Evolutionary conservation across 306 rosid species (phyloP).

Genomic region (Sicyos edulis): DNA sequence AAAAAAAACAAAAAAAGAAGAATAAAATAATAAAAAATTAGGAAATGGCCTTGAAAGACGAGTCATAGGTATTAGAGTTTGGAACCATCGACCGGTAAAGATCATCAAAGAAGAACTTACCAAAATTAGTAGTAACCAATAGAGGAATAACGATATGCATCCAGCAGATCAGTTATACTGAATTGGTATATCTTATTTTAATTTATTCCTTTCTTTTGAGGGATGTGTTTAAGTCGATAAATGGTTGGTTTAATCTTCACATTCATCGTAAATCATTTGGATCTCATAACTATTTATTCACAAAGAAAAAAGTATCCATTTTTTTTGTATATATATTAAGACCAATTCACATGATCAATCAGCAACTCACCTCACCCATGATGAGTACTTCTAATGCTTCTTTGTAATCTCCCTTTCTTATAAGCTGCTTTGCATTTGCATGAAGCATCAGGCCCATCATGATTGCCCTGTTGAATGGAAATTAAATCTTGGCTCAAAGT

Average conservation of each 20-base stretch:
- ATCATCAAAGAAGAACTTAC: neutral
- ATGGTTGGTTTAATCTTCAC: neutral
- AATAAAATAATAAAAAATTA: neutral
- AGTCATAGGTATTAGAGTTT: neutral
- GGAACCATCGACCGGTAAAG: neutral
- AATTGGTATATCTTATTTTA: neutral
- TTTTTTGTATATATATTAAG: neutral
- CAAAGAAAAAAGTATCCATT: neutral
- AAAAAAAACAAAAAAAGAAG: too few relatives aligned
- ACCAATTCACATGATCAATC: neutral
- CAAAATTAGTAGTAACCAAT: neutral
- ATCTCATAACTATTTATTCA: neutral
- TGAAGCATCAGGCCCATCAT: conserved; percentile 98
- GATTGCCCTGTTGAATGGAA: conserved; percentile 58
- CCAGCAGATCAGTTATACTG: neutral
- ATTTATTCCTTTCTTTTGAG: neutral
- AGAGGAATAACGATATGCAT: neutral
- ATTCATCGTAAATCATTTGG: neutral
- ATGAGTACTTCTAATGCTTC: conserved; percentile 82
- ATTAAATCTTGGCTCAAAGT: conserved; percentile 25
- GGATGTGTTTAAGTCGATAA: neutral
- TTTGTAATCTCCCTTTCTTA: conserved; percentile 45
- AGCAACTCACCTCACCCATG: conserved; percentile 77
- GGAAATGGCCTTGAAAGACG: neutral
- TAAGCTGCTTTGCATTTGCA: conserved; percentile 63